Conservation (phyloP, 1,284 basidiomycete species). For the Erythrobasidium hasegawianum region DNA sequence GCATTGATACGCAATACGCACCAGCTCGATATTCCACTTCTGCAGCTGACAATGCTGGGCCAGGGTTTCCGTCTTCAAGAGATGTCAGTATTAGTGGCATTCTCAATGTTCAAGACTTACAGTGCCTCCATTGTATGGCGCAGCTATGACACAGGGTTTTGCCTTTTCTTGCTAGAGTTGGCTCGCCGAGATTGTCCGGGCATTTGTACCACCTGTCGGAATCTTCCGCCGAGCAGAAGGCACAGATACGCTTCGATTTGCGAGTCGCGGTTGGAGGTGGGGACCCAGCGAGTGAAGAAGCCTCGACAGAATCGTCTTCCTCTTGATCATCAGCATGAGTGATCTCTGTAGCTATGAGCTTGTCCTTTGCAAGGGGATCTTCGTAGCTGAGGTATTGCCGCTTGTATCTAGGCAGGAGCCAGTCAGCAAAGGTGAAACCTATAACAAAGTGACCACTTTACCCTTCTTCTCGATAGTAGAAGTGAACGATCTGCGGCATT, state of each 20-base stretch:
- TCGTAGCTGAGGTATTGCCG: conserved; percentile 35
- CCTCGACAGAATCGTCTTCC: conserved; percentile 36
- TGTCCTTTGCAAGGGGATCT: conserved; percentile 40
- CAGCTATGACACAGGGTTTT: conserved; percentile 43
- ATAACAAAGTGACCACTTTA: too few species aligned
- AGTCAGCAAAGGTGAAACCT: too few species aligned
- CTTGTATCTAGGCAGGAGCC: not conserved
- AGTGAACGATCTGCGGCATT: conserved; percentile 42
- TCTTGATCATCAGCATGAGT: conserved; percentile 26
- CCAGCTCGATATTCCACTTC: conserved; percentile 12
- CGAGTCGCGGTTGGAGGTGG: conserved; percentile 21
- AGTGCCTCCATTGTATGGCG: conserved; percentile 43
- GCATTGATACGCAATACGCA: not conserved
- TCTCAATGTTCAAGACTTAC: conserved; percentile 33
- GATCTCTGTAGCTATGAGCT: conserved; percentile 39
- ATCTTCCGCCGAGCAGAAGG: conserved; percentile 38
- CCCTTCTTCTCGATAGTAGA: conserved; percentile 39
- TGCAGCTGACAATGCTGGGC: not conserved
- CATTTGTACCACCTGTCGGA: conserved; percentile 41
- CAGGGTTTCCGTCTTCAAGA: conserved; percentile 39
- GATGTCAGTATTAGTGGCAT: not conserved
- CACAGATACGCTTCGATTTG: conserved; percentile 38
- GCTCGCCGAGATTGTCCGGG: conserved; percentile 38
- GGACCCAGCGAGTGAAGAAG: conserved; percentile 33
- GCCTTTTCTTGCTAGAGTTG: not conserved